Conservation (phyloP, 2,329 filamentous ascomycete species). For the Achaetomium macrosporum region DNA sequence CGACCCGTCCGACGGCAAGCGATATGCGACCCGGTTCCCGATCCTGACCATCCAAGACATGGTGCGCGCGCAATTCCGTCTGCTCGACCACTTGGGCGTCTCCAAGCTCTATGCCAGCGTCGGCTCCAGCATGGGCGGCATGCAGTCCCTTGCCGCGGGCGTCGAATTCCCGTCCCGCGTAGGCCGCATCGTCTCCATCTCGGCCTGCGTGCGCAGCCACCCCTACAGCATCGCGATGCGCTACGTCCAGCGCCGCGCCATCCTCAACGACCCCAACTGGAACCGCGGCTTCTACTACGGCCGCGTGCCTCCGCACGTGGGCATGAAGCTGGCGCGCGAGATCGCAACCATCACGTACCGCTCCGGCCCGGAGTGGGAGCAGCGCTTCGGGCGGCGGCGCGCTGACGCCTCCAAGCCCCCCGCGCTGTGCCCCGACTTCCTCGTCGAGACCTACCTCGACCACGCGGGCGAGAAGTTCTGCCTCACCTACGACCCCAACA, state of each 20-base stretch:
- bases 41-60: conserved; percentile 96
- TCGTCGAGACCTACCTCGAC: conserved; percentile 97
- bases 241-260: conserved; percentile 91
- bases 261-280: conserved; percentile 99
- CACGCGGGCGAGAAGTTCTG: conserved; percentile 98
- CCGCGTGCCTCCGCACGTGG: conserved; percentile 80
- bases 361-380: conserved; percentile 95
- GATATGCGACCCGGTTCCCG: conserved; percentile 90
- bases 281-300: conserved; percentile 91
- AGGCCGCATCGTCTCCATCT: conserved; percentile 78
- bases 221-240: conserved; percentile 99
- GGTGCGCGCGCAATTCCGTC: conserved; percentile 89
- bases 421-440: conserved; percentile 91
- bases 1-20: conserved; percentile 80
- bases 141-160: conserved; percentile 89
- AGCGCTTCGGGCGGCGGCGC: conserved; percentile 79
- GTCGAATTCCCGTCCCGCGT: conserved; percentile 78
- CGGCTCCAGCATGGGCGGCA: conserved; percentile 95
- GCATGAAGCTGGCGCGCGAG: conserved; percentile 96
- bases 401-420: conserved; percentile 83
- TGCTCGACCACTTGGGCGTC: conserved; percentile 75
- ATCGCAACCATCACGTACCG: conserved; percentile 98
- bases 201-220: conserved; percentile 87
- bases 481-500: conserved; percentile 93
- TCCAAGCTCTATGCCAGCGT: conserved; percentile 82